phyloP scores from a whole-genome alignment of 495 filamentous ascomycete genomes.

The Filosporella fistucella region DNA sequence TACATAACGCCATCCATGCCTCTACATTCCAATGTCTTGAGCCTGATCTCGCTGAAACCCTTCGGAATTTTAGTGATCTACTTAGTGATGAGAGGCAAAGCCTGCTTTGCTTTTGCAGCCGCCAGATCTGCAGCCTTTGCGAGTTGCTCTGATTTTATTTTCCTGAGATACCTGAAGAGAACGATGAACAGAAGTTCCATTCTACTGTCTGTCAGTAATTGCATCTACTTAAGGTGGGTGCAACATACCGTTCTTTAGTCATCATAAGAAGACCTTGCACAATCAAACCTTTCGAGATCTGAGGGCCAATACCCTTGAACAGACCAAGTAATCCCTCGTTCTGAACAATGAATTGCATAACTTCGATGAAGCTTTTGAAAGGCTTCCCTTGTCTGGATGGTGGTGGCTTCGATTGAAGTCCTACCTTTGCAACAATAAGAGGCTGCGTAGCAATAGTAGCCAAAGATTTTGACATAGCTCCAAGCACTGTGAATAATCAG shows the following conservation, averaged over 20 bases:
- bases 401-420: conserved; percentile 88
- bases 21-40: background rate
- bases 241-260: conserved; percentile 88
- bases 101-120: conserved; percentile 44
- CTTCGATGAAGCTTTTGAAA: conserved; percentile 92
- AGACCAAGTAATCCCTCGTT: conserved; percentile 78
- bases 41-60: background rate
- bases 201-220: conserved; percentile 36
- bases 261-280: conserved; percentile 98
- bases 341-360: conserved; percentile 88
- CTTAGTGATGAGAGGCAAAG: conserved; percentile 40
- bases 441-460: conserved; percentile 94
- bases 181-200: conserved; percentile 89
- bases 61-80: conserved; percentile 21
- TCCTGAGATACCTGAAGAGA: conserved; percentile 75
- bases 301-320: conserved; percentile 96
- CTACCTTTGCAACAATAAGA: conserved; percentile 96
- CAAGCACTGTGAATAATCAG: conserved; percentile 59
- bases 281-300: conserved; percentile 86
- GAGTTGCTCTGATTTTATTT: conserved; percentile 66
- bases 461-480: conserved; percentile 87
- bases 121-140: conserved; percentile 58
- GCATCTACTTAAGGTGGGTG: conserved; percentile 17
- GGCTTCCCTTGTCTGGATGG: conserved; percentile 80
- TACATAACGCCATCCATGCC: conserved; percentile 8